Percentiles rank a stretch among this genome's conserved stretches.
Evolutionary conservation across 768 basidiomycete genomes (phyloP).

Genomic region (Leucocoprinus sp.): DNA sequence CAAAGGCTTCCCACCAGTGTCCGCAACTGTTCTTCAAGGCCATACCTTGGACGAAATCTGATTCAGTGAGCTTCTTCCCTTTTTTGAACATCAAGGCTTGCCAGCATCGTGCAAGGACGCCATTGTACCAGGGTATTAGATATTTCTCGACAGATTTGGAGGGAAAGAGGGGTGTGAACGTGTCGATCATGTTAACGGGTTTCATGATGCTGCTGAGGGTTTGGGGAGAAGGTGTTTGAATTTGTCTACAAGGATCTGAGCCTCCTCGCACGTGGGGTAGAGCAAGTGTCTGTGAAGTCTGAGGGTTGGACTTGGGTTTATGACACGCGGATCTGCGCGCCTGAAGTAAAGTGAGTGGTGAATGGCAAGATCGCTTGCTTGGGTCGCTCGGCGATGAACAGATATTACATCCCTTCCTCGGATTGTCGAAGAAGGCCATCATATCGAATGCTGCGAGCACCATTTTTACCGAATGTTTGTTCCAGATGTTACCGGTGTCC

Average conservation of each 20-base stretch:
- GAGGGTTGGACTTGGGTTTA: slow-evolving; percentile 16
- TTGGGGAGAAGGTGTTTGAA: slow-evolving; percentile 18
- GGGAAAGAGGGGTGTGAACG: slow-evolving; percentile 23
- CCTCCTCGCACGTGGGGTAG: slow-evolving; percentile 25
- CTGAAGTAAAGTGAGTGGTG: slow-evolving; percentile 13
- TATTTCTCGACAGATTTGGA: slow-evolving; percentile 19
- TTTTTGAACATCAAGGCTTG: slow-evolving; percentile 25
- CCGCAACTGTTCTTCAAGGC: slow-evolving; percentile 20
- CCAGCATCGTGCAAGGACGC: slow-evolving; percentile 26
- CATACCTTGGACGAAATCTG: slow-evolving; percentile 22
- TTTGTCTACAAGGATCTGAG: slow-evolving; percentile 23
- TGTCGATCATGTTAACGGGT: slow-evolving; percentile 22
- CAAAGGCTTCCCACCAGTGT: slow-evolving; percentile 26
- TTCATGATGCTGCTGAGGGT: slow-evolving; percentile 21
- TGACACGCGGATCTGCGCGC: slow-evolving; percentile 24
- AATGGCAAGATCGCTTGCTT: slow-evolving; percentile 5
- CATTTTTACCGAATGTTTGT: slow-evolving; percentile 21
- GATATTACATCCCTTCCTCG: slow-evolving; percentile 14
- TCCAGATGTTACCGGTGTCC: slow-evolving; percentile 28
- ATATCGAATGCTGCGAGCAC: slow-evolving; percentile 19
- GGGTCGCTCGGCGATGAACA: slow-evolving; percentile 3
- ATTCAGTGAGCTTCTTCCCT: slow-evolving; percentile 17
- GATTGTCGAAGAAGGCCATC: slow-evolving; percentile 19
- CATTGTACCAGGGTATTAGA: slow-evolving; percentile 29
- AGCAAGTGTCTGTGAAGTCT: slow-evolving; percentile 22